Conservation (phyloP, 2,329 filamentous ascomycete genomes). For the Aspergillus ochraceus region DNA sequence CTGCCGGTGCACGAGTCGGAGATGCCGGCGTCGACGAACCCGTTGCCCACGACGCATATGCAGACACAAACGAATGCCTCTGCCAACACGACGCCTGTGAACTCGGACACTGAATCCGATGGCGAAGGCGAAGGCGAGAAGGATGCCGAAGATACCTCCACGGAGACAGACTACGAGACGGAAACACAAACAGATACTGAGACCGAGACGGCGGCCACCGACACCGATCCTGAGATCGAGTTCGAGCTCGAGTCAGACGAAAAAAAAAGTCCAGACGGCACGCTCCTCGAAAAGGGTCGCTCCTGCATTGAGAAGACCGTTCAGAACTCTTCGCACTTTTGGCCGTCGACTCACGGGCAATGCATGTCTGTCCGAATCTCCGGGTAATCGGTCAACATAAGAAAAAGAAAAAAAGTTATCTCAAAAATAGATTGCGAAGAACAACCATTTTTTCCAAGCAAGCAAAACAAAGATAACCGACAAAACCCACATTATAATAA, state of each 20-base stretch:
- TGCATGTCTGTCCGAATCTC: conserved; percentile 24
- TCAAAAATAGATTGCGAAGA: background rate
- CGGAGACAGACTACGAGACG: conserved; percentile 2
- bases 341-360: conserved; percentile 21
- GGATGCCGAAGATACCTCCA: conserved; percentile 9
- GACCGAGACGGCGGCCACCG: background rate
- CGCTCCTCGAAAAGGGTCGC: conserved; percentile 28
- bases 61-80: background rate
- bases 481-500: background rate
- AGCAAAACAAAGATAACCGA: background rate
- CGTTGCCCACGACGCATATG: background rate
- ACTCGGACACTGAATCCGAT: background rate
- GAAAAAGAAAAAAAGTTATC: background rate
- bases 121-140: background rate
- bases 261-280: conserved; percentile 11
- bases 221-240: conserved; percentile 10
- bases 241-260: background rate
- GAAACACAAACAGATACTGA: conserved; percentile 2
- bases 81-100: background rate
- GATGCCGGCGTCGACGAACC: background rate
- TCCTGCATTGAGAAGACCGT: conserved; percentile 30
- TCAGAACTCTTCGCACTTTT: conserved; percentile 23
- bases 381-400: conserved; percentile 5
- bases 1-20: background rate
- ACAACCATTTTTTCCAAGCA: too few species aligned